These are phyloP conservation scores for Leishmania mexicana DNA, from an alignment of 208 protist genomes.

Conservation along the genomic window DNA sequence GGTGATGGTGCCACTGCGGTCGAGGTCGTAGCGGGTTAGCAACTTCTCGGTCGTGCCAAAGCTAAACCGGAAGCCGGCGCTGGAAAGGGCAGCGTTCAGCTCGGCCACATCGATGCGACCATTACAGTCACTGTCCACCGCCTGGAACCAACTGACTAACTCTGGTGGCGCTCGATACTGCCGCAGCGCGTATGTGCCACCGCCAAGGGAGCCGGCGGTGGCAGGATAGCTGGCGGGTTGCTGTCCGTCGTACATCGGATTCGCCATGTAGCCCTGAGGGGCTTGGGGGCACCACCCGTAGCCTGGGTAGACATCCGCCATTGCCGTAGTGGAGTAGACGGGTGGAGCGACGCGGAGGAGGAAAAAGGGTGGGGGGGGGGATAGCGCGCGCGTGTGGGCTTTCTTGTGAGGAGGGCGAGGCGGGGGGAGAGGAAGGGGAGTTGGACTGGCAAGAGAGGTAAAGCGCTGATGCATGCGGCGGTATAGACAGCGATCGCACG, in stretches of 20 bases:
- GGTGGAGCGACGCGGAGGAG: background rate
- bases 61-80: conserved; percentile 60
- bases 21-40: conserved; percentile 71
- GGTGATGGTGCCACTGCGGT: conserved; percentile 56
- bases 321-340: background rate
- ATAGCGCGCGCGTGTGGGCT: background rate
- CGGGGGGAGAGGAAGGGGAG: background rate
- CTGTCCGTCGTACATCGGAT: background rate
- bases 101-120: conserved; percentile 65
- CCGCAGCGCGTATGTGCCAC: conserved; percentile 8
- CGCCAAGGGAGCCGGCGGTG: background rate
- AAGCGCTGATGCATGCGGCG: background rate
- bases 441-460: background rate
- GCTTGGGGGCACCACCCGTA: background rate
- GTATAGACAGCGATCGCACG: background rate
- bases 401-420: background rate
- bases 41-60: conserved; percentile 71
- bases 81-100: conserved; percentile 65
- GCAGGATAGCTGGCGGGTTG: background rate
- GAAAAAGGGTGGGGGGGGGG: background rate
- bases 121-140: conserved; percentile 62
- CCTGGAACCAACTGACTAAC: conserved; percentile 58
- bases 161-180: conserved; percentile 22
- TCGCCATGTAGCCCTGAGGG: background rate
- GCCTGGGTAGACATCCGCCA: background rate